Percentiles rank a stretch among this genome's conserved stretches.
These are phyloP conservation scores for Tephrocybe sp. DNA, from an alignment of 768 basidiomycete species.

Conservation along the genomic window DNA sequence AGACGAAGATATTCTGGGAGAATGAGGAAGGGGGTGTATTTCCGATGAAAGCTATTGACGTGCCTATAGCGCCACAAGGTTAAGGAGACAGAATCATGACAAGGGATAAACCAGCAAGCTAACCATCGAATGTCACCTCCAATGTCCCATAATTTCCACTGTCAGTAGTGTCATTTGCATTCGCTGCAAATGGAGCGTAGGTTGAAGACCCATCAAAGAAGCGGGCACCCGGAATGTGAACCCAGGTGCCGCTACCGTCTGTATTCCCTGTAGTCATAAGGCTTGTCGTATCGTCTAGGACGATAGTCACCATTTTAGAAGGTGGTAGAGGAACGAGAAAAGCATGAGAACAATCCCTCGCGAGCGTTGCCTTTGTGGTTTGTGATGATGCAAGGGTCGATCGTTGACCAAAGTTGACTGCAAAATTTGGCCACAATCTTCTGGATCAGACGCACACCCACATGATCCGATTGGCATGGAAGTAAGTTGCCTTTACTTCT, in stretches of 20 bases:
- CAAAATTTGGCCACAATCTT: too few relatives aligned
- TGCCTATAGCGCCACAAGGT: neutral
- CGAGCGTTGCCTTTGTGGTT: too few relatives aligned
- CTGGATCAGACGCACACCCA: too few relatives aligned
- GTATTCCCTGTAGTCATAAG: neutral
- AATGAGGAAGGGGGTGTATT: neutral
- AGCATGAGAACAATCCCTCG: neutral
- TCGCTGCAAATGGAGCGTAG: neutral
- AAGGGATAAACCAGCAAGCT: neutral
- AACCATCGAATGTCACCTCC: neutral
- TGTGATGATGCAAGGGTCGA: too few relatives aligned
- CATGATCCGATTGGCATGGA: too few relatives aligned
- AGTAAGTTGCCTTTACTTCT: too few relatives aligned
- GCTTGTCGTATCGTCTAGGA: neutral
- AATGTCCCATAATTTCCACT: conserved; percentile 2
- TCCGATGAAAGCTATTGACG: conserved; percentile 2
- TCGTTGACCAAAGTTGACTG: too few relatives aligned
- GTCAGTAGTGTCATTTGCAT: neutral
- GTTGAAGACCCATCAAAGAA: neutral
- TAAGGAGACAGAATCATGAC: neutral
- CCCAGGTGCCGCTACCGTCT: neutral
- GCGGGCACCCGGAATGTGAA: neutral
- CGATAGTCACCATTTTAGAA: neutral
- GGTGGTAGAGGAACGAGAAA: neutral
- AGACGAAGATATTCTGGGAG: conserved; percentile 5